Conservation (phyloP, 495 filamentous ascomycete species). For the Trichoderma virens region DNA sequence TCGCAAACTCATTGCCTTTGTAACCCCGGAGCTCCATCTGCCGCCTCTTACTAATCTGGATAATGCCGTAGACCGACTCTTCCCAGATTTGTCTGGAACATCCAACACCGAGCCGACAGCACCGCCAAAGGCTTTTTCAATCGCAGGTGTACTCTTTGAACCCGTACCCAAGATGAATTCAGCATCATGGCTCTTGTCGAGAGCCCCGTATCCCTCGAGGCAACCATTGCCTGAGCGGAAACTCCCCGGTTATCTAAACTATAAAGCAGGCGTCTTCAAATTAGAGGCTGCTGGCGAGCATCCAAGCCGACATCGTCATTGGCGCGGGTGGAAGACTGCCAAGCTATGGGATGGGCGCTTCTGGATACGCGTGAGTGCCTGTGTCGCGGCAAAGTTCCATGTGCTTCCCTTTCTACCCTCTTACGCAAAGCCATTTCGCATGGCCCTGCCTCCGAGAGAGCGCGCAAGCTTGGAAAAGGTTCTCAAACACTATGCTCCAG, state of each 20-base stretch:
- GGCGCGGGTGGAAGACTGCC: constrained; percentile 33
- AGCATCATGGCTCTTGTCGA: constrained; percentile 31
- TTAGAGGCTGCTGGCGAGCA: constrained; percentile 4
- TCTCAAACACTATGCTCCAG: constrained; percentile 39
- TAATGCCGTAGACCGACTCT: constrained; percentile 26
- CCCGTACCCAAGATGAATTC: constrained; percentile 25
- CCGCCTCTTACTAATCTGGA: constrained; percentile 24
- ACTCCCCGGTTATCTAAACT: background rate
- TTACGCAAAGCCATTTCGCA: constrained; percentile 41
- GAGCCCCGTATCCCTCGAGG: constrained; percentile 29
- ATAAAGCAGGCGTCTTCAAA: background rate
- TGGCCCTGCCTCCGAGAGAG: constrained; percentile 19
- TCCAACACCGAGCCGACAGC: constrained; percentile 18
- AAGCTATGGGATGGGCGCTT: constrained; percentile 72
- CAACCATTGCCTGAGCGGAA: constrained; percentile 13
- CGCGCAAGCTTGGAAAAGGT: constrained; percentile 21
- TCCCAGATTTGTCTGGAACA: constrained; percentile 15
- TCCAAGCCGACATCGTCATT: background rate
- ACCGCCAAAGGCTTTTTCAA: constrained; percentile 43
- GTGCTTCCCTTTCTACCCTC: constrained; percentile 44
- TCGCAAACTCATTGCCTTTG: constrained; percentile 29
- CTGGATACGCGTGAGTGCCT: constrained; percentile 60
- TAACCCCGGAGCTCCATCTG: constrained; percentile 29
- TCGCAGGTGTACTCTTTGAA: constrained; percentile 44
- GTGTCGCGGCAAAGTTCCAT: constrained; percentile 26